Conservation (phyloP, 495 filamentous ascomycete genomes). For the Tricharina praecox region DNA sequence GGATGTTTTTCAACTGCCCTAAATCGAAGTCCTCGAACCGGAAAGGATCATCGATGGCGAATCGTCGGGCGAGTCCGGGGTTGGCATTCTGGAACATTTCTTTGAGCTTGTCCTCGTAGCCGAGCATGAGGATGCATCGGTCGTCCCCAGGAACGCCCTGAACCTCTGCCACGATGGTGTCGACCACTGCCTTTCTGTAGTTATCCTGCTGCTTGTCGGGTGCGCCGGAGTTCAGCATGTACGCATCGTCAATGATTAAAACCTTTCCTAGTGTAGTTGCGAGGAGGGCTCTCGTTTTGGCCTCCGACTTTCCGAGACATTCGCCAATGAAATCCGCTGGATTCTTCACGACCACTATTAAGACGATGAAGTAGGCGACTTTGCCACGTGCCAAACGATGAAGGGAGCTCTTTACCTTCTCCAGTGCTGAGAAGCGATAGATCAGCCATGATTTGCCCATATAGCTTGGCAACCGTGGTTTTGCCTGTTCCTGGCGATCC, state of each 20-base stretch:
- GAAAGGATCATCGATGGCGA: conserved; percentile 48
- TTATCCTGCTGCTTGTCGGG: conserved; percentile 28
- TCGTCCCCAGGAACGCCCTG: conserved; percentile 63
- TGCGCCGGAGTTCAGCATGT: conserved; percentile 31
- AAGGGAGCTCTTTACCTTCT: conserved; percentile 51
- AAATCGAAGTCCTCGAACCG: conserved; percentile 30
- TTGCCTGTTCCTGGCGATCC: conserved; percentile 62
- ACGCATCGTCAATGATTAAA: conserved; percentile 62
- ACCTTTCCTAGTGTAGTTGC: conserved; percentile 51
- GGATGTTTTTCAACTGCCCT: conserved; percentile 25
- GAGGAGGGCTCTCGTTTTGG: conserved; percentile 55
- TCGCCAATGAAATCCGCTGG: conserved; percentile 56
- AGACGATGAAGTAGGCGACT: conserved; percentile 6
- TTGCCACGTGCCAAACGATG: conserved; percentile 25
- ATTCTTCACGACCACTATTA: conserved; percentile 46
- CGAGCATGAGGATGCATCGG: conserved; percentile 58
- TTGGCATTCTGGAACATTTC: conserved; percentile 70
- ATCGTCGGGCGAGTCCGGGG: conserved; percentile 52
- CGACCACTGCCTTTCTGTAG: conserved; percentile 49
- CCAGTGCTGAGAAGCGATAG: conserved; percentile 44
- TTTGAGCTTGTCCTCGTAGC: conserved; percentile 62
- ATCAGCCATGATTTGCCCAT: conserved; percentile 46
- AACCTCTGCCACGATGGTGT: conserved; percentile 72
- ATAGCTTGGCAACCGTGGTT: conserved; percentile 59
- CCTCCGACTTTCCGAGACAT: conserved; percentile 48